Conservation (phyloP, 306 rosid species). For the Senna siamea region DNA sequence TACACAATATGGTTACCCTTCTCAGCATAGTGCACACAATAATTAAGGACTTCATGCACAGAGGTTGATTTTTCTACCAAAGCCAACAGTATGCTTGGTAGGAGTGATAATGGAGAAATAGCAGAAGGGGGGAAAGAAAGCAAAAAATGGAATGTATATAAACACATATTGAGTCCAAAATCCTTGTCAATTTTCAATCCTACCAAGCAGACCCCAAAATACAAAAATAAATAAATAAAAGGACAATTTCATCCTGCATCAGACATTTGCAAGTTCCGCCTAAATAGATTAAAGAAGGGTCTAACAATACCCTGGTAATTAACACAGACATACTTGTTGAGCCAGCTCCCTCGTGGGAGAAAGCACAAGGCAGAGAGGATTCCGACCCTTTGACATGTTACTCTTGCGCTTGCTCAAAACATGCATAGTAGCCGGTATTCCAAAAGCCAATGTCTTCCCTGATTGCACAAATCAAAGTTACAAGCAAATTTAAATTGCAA, state of each 20-base stretch:
- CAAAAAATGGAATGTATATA: not conserved
- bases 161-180: not conserved
- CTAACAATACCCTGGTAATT: slow-evolving; percentile 1
- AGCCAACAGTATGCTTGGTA: not conserved
- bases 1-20: not conserved
- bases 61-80: not conserved
- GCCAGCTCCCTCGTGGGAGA: slow-evolving; percentile 98
- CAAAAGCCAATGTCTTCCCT: slow-evolving; percentile 97
- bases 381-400: slow-evolving; percentile 64
- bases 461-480: slow-evolving; percentile 25
- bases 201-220: not conserved
- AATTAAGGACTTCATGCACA: not conserved
- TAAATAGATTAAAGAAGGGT: not conserved
- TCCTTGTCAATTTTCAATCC: not conserved
- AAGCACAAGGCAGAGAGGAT: slow-evolving; percentile 83
- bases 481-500: slow-evolving; percentile 9
- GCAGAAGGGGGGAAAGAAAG: not conserved
- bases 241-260: not conserved
- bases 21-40: not conserved
- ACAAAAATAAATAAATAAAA: too few relatives aligned
- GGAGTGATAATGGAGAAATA: not conserved
- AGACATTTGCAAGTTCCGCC: not conserved
- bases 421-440: slow-evolving; percentile 86
- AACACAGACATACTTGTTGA: slow-evolving; percentile 73
- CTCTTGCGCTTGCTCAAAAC: slow-evolving; percentile 68